phyloP scores from a whole-genome alignment of 306 rosid species.

The Glycine latifolia region DNA sequence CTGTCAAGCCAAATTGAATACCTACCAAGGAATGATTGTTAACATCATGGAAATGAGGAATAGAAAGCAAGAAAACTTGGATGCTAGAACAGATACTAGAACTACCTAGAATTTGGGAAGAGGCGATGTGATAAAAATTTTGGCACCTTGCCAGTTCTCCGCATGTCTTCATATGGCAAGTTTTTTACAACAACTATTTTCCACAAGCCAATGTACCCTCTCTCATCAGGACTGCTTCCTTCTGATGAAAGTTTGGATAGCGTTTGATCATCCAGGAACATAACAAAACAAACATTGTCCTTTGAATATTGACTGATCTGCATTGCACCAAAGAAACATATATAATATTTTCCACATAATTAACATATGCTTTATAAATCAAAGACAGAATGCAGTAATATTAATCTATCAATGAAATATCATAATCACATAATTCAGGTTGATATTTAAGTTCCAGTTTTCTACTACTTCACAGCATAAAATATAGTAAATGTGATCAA shows the following conservation, averaged over 20 bases:
- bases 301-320: slow-evolving; percentile 93
- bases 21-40: slow-evolving; percentile 59
- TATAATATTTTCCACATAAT: slow-evolving; percentile 25
- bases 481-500: slow-evolving; percentile 10
- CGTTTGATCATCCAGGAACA: slow-evolving; percentile 89
- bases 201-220: slow-evolving; percentile 84
- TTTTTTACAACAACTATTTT: slow-evolving; percentile 72
- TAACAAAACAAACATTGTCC: slow-evolving; percentile 84
- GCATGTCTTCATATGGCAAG: slow-evolving; percentile 87
- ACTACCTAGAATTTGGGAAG: slow-evolving; percentile 86
- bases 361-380: slow-evolving; percentile 35
- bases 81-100: slow-evolving; percentile 41
- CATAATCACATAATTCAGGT: slow-evolving; percentile 30
- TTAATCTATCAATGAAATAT: slow-evolving; percentile 27
- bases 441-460: slow-evolving; percentile 34
- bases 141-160: slow-evolving; percentile 98
- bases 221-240: slow-evolving; percentile 75
- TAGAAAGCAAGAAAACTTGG: slow-evolving; percentile 39
- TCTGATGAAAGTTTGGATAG: slow-evolving; percentile 70
- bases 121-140: slow-evolving; percentile 92
- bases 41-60: slow-evolving; percentile 33
- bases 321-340: slow-evolving; percentile 47
- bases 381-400: slow-evolving; percentile 8
- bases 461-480: slow-evolving; percentile 29
- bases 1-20: slow-evolving; percentile 98